Conservation (phyloP, 2,329 filamentous ascomycete species). For the Penicillium decumbens region DNA sequence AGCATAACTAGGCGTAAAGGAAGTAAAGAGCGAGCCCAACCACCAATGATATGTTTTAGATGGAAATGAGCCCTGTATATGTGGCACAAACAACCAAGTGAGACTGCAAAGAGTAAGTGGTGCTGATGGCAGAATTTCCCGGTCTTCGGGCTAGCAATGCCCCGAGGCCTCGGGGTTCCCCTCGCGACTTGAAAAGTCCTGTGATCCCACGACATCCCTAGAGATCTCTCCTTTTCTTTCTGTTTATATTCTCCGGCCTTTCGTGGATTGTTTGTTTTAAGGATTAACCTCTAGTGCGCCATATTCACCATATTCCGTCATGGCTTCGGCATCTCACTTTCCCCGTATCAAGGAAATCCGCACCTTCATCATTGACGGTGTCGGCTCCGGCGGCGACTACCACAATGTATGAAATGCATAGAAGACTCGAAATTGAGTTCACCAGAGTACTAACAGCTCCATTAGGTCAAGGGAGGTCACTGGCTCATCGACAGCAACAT, state of each 20-base stretch:
- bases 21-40: neutral
- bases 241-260: conserved; percentile 1
- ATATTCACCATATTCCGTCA: conserved; percentile 15
- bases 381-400: conserved; percentile 56
- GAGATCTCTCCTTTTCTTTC: neutral
- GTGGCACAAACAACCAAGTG: neutral
- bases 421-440: neutral
- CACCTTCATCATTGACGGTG: conserved; percentile 45
- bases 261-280: neutral
- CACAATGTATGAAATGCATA: conserved; percentile 67
- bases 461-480: conserved; percentile 46
- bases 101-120: neutral
- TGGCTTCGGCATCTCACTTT: conserved; percentile 34
- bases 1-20: neutral
- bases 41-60: neutral
- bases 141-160: conserved; percentile 29
- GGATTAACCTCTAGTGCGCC: neutral
- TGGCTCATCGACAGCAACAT: conserved; percentile 92
- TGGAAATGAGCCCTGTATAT: neutral
- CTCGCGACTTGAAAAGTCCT: neutral
- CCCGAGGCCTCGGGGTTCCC: conserved; percentile 20
- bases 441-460: neutral
- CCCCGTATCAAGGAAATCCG: conserved; percentile 45
- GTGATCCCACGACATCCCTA: neutral
- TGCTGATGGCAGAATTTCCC: neutral